These are phyloP conservation scores for Alternaria arbusti DNA, from an alignment of 2,329 filamentous ascomycete genomes.

Conservation along the genomic window DNA sequence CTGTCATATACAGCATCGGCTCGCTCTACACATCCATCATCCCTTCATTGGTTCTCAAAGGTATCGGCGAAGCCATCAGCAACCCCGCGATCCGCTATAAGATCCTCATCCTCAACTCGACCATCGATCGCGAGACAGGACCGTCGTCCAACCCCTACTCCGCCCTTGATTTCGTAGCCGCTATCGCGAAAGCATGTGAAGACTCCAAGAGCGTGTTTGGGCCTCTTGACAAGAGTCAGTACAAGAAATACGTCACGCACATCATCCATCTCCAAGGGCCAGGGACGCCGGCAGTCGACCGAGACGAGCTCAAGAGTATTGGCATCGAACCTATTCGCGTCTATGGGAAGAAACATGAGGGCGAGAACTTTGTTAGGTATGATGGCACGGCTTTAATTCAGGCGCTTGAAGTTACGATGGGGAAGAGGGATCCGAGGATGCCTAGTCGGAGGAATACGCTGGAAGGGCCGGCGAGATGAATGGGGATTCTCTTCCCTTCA, in stretches of 20 bases:
- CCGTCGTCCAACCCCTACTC: constrained; percentile 69
- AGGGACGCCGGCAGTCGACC: constrained; percentile 73
- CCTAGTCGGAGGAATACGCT: constrained; percentile 66
- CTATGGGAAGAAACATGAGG: constrained; percentile 71
- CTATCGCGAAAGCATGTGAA: constrained; percentile 70
- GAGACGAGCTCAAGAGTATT: constrained; percentile 64
- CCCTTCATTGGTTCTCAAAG: constrained; percentile 79
- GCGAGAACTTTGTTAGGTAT: constrained; percentile 67
- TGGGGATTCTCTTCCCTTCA: background rate
- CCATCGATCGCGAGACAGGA: constrained; percentile 84
- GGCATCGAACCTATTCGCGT: constrained; percentile 80
- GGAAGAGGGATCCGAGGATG: constrained; percentile 63
- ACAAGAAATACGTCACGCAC: constrained; percentile 78
- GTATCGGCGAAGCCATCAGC: constrained; percentile 71
- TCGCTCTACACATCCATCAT: constrained; percentile 89
- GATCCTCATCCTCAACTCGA: constrained; percentile 84
- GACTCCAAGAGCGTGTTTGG: constrained; percentile 57
- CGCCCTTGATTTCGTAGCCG: constrained; percentile 80
- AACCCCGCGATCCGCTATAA: constrained; percentile 67
- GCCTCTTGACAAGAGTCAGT: constrained; percentile 52
- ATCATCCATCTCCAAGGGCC: constrained; percentile 78
- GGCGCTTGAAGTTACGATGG: constrained; percentile 78
- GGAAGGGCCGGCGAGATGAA: constrained; percentile 6
- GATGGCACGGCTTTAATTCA: constrained; percentile 77
- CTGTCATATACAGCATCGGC: constrained; percentile 91